Conservation (phyloP, 2,329 filamentous ascomycete species). For the Neopestalotiopsis rosae region DNA sequence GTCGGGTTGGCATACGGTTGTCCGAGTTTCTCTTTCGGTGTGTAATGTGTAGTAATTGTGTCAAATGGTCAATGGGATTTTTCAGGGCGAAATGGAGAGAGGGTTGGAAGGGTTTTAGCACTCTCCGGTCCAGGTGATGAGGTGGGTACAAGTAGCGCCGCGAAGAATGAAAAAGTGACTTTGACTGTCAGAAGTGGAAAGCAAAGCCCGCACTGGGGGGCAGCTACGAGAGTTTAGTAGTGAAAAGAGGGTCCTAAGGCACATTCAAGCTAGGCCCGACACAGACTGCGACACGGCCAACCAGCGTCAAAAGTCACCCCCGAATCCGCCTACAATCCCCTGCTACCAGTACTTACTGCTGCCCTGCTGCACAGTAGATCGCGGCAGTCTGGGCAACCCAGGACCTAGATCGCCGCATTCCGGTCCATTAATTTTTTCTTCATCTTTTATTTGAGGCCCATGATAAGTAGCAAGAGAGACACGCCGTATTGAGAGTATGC, state of each 20-base stretch:
- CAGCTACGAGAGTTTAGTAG: conserved; percentile 10
- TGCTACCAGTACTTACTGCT: not conserved
- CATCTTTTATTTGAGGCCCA: too few relatives aligned
- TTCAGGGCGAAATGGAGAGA: not conserved
- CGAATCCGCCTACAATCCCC: not conserved
- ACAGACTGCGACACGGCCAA: not conserved
- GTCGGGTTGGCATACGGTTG: not conserved
- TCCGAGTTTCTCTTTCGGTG: not conserved
- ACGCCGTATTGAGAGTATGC: too few relatives aligned
- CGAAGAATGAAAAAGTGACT: not conserved
- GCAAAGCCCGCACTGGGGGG: not conserved
- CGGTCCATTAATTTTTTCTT: not conserved
- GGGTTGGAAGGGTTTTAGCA: not conserved
- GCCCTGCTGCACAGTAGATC: not conserved
- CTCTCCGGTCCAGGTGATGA: not conserved
- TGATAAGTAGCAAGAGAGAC: too few relatives aligned
- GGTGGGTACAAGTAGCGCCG: not conserved
- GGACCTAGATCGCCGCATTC: not conserved
- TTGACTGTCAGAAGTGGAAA: conserved; percentile 1
- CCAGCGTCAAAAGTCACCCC: not conserved
- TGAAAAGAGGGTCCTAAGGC: not conserved
- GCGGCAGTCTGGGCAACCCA: not conserved
- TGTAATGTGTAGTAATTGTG: not conserved
- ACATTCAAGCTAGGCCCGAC: not conserved
- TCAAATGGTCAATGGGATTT: not conserved